These are phyloP conservation scores for Apiotrichum porosum DNA, from an alignment of 1,284 basidiomycete genomes.

Conservation along the genomic window DNA sequence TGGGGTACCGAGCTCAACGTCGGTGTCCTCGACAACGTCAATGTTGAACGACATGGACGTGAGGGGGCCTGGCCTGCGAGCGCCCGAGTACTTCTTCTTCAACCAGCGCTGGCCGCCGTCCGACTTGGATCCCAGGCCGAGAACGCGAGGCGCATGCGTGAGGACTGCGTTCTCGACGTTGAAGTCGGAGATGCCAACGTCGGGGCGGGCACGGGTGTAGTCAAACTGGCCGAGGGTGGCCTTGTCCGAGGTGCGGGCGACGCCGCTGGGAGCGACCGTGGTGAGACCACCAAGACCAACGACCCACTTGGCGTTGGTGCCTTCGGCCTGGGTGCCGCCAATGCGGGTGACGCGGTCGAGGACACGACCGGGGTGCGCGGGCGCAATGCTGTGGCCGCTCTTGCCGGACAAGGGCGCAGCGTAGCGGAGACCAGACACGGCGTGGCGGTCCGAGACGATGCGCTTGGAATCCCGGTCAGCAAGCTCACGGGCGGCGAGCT, in stretches of 20 bases:
- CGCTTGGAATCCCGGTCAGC: constrained; percentile 5
- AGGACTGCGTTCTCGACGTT: constrained; percentile 27
- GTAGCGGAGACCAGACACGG: constrained; percentile 38
- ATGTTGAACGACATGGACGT: constrained; percentile 39
- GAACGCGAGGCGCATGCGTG: constrained; percentile 28
- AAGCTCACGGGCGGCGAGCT: constrained; percentile 16
- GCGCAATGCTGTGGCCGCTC: constrained; percentile 4
- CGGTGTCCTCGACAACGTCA: constrained; percentile 15
- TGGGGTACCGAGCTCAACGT: constrained; percentile 1
- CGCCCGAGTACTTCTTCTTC: constrained; percentile 5
- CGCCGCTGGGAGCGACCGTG: constrained; percentile 14
- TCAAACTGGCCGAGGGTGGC: constrained; percentile 21
- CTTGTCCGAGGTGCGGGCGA: constrained; percentile 10
- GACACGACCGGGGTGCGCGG: constrained; percentile 16
- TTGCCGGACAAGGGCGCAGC: constrained; percentile 17
- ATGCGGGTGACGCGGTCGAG: constrained; percentile 10
- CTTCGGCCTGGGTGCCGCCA: constrained; percentile 14
- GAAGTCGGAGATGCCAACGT: constrained; percentile 30
- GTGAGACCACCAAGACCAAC: constrained; percentile 44
- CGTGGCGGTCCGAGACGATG: constrained; percentile 32
- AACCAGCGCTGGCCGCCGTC: constrained; percentile 4
- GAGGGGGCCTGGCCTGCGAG: constrained; percentile 27
- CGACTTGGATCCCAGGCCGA: constrained; percentile 15
- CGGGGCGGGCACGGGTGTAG: constrained; percentile 23
- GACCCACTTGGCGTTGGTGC: constrained; percentile 31